A percentile compares a stretch with the other conserved stretches of the same genome.
phyloP scores from a whole-genome alignment of 2,329 filamentous ascomycete genomes.

The Colletotrichum musae region DNA sequence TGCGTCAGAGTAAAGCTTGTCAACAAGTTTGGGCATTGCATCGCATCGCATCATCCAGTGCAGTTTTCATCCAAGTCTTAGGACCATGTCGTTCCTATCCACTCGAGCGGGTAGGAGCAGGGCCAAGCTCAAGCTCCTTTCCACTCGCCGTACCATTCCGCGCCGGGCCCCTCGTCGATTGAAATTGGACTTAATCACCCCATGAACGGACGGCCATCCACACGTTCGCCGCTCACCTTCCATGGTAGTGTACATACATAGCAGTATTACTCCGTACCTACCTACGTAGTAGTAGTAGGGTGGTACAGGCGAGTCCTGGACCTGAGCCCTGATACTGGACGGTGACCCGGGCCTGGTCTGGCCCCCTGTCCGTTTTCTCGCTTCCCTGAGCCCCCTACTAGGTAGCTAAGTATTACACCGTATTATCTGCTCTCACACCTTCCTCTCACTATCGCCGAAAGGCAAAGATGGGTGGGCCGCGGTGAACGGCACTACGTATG shows the following conservation, averaged over 20 bases:
- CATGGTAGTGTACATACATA: background rate
- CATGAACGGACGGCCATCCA: slow-evolving; percentile 11
- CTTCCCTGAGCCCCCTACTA: slow-evolving; percentile 5
- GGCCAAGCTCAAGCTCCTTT: slow-evolving; percentile 12
- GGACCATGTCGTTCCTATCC: too few relatives aligned
- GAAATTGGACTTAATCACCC: slow-evolving; percentile 34
- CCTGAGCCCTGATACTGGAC: slow-evolving; percentile 27
- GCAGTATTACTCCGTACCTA: background rate
- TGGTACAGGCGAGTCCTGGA: background rate
- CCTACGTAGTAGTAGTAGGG: too few relatives aligned
- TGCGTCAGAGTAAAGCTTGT: too few relatives aligned
- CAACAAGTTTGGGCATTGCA: too few relatives aligned
- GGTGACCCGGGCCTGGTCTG: slow-evolving; percentile 32
- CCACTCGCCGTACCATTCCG: slow-evolving; percentile 27
- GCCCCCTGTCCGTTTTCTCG: slow-evolving; percentile 8
- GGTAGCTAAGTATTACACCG: too few relatives aligned
- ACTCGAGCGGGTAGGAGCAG: background rate
- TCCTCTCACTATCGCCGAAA: background rate
- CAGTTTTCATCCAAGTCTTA: too few relatives aligned
- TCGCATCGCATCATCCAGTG: too few relatives aligned
- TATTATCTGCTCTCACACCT: too few relatives aligned
- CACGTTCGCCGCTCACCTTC: slow-evolving; percentile 29
- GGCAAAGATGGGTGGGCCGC: slow-evolving; percentile 20
- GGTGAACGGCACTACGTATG: slow-evolving; percentile 17
- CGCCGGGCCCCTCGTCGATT: slow-evolving; percentile 36